Evolutionary conservation across 495 filamentous ascomycete species (phyloP).

Genomic region (Chaetomium fimeti): DNA sequence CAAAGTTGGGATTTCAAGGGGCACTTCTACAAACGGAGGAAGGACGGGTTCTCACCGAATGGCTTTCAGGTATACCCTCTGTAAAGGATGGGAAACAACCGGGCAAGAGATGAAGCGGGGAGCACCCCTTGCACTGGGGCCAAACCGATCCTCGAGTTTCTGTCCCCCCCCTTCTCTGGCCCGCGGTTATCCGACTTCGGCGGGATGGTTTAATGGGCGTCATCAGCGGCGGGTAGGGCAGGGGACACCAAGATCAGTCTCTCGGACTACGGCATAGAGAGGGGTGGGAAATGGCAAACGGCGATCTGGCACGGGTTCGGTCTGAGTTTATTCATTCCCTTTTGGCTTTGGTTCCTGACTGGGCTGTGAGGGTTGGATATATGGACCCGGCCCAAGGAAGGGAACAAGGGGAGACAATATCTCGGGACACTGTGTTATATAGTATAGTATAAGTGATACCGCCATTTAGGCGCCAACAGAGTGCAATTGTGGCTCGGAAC

Average conservation of each 20-base stretch:
- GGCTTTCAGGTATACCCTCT: background rate
- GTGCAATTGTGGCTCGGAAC: background rate
- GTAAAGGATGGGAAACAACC: background rate
- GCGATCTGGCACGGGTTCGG: background rate
- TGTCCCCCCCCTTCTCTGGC: background rate
- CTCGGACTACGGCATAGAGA: background rate
- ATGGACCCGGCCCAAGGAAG: background rate
- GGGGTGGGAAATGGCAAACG: background rate
- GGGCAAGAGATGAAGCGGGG: background rate
- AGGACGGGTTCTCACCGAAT: background rate
- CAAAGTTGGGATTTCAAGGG: background rate
- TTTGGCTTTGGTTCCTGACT: background rate
- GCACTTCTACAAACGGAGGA: background rate
- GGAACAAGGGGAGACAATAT: background rate
- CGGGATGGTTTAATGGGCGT: slow-evolving; percentile 7
- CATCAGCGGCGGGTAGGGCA: background rate
- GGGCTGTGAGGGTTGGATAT: background rate
- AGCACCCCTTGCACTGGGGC: background rate
- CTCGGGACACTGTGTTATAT: background rate
- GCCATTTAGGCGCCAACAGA: background rate
- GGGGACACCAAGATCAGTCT: background rate
- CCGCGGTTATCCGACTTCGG: background rate
- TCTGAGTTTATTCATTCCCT: no score
- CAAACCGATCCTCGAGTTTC: background rate
- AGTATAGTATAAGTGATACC: background rate